Conservation (phyloP, 108 stramenopile species). For the Stephanodiscus triporus region DNA sequence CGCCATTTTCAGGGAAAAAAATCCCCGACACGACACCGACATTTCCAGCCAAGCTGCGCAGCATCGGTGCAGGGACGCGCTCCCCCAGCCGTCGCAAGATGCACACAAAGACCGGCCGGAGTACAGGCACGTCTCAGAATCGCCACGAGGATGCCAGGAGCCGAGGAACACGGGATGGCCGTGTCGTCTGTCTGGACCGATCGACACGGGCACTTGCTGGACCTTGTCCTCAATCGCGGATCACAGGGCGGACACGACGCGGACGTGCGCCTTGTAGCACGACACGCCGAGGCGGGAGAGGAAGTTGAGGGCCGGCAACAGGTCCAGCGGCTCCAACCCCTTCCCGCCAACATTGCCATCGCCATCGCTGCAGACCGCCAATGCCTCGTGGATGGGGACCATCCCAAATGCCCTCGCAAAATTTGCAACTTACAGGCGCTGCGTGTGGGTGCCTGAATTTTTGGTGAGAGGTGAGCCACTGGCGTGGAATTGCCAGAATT, state of each 20-base stretch:
- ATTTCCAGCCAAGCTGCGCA: too few relatives aligned
- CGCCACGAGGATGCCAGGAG: constrained; percentile 71
- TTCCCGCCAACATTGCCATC: neutral
- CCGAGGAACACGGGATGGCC: constrained; percentile 55
- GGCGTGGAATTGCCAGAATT: too few relatives aligned
- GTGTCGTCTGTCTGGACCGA: constrained; percentile 6
- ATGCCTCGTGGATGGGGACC: constrained; percentile 40
- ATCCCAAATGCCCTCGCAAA: constrained; percentile 83
- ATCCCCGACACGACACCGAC: too few relatives aligned
- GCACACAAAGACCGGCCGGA: constrained; percentile 77
- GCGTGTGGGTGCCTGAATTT: too few relatives aligned
- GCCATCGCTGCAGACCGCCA: neutral
- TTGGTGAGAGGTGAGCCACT: too few relatives aligned
- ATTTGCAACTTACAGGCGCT: too few relatives aligned
- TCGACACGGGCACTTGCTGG: constrained; percentile 52
- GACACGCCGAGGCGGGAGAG: too few relatives aligned
- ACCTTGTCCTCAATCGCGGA: constrained; percentile 82
- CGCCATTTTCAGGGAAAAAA: too few relatives aligned
- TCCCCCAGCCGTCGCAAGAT: constrained; percentile 79
- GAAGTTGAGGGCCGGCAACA: constrained; percentile 78
- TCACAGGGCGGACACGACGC: constrained; percentile 68
- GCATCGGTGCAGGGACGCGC: constrained; percentile 62
- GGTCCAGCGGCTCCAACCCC: constrained; percentile 69
- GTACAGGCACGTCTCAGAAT: constrained; percentile 74
- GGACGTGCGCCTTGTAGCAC: constrained; percentile 81